Evolutionary conservation across 2,329 filamentous ascomycete species (phyloP), one percentile per base, ranked within the genome.

Genomic region (Aspergillus proliferans): DNA sequence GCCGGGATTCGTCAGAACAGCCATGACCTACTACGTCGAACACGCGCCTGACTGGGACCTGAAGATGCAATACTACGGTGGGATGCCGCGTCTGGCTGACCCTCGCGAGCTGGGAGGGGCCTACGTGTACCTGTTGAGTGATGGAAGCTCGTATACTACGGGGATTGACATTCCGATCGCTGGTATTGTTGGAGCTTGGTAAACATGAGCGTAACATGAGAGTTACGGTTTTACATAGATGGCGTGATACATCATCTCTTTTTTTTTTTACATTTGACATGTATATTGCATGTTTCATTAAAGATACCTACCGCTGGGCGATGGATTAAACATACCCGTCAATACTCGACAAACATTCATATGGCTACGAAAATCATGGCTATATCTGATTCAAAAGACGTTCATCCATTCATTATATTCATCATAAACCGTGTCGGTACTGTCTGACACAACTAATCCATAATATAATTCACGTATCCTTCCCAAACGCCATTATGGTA

Each of bases 51-150:
- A 81, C 58, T 82, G 77, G 79, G 74, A 77, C 49, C 65, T 71
- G 52, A 76, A 81, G 65, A 72, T 81, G 67, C 75, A 79, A 62
- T 80, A 81, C 58, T 81, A 81, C 55, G 76, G 78, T 3, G 78
- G 78, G 3, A 80, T 82, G 70, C 77, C 77, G 9, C 65, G 78
- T 24, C 55, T 82, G 34, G 79, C 78, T 0, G 70, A 76, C 43
- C 73, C 76, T 0, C 71, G 77, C 53, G 78, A 82, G 61, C 63
- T 82, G 2, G 77, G 77, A 2, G 77, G 78, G 12, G 78, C 78
- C 1, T 81, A 81, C 54, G 76, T 81, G 4, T 81, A 81, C 53
- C 59, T 81, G 48, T 59, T 81, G n/a, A 76, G 71, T 48, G 78
- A 81, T 49, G 58, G 58, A 0, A 64, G 60, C 5, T 69, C 65